phyloP scores from a whole-genome alignment of 305 asterid species.

The Fraxinus albicans region DNA sequence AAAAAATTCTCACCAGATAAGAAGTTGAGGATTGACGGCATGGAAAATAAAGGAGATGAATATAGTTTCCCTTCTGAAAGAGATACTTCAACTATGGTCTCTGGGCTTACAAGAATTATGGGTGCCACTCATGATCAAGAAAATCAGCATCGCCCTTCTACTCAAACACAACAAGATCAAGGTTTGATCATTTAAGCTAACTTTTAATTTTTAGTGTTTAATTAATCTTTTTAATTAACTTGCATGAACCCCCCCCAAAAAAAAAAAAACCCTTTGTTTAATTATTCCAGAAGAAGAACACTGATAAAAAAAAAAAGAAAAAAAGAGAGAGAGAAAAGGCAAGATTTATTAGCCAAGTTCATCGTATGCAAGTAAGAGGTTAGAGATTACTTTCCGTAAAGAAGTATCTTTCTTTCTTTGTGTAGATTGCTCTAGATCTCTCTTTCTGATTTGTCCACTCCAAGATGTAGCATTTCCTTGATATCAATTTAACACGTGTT shows the following conservation, averaged over 20 bases:
- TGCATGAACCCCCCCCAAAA: not conserved
- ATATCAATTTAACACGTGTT: not conserved
- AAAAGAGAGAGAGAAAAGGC: not conserved
- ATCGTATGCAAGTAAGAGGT: constrained; percentile 30
- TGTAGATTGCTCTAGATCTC: constrained; percentile 21
- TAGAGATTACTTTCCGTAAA: constrained; percentile 50
- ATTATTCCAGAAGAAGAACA: not conserved
- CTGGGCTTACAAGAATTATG: not conserved
- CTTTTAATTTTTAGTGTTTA: not conserved
- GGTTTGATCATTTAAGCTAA: not conserved
- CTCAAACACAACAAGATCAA: not conserved
- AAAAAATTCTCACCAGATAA: constrained; percentile 20
- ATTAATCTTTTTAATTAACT: not conserved
- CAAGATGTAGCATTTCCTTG: not conserved
- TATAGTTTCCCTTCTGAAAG: not conserved
- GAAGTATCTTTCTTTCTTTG: constrained; percentile 35
- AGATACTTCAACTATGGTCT: not conserved
- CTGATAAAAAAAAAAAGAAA: not conserved
- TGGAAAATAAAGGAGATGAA: constrained; percentile 21
- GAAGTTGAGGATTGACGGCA: constrained; percentile 28
- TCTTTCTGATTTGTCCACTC: constrained; percentile 9
- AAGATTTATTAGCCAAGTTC: constrained; percentile 37
- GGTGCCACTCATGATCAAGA: not conserved
- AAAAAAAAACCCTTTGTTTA: not conserved
- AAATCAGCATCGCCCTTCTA: not conserved